These are phyloP conservation scores for Phytophthora colocasiae DNA, from an alignment of 352 stramenopile species.

Conservation along the genomic window DNA sequence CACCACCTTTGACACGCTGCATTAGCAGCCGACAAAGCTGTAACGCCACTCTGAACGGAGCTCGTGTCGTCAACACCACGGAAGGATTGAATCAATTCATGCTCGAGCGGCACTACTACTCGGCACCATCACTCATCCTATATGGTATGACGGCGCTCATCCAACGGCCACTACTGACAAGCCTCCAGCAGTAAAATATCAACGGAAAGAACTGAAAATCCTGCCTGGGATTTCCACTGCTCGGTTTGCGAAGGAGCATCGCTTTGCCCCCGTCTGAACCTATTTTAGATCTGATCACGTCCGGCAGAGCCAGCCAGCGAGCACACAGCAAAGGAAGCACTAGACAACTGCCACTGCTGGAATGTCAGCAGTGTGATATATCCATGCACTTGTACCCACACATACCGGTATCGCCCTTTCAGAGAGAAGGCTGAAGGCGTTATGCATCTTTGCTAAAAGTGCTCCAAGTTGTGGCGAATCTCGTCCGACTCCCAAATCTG, in stretches of 20 bases:
- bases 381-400: slow-evolving; percentile 18
- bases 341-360: slow-evolving; percentile 6
- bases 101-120: background rate
- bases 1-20: background rate
- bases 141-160: no score
- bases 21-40: background rate
- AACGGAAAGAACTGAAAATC: slow-evolving; percentile 1
- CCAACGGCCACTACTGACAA: background rate
- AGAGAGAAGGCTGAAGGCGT: background rate
- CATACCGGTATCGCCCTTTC: background rate
- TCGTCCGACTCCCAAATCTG: slow-evolving; percentile 8
- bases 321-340: background rate
- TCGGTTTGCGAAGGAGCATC: no score
- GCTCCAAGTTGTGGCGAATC: slow-evolving; percentile 1
- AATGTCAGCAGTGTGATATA: slow-evolving; percentile 18
- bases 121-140: slow-evolving; percentile 2
- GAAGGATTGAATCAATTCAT: background rate
- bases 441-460: background rate
- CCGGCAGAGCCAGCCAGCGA: slow-evolving; percentile 11
- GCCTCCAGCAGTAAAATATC: background rate
- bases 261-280: background rate
- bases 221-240: background rate
- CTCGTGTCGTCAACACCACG: slow-evolving; percentile 1
- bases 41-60: background rate
- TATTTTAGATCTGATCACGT: slow-evolving; percentile 1